Base-by-base conservation (phyloP, 2,329 filamentous ascomycete species). In the Periconia sp. region DNA sequence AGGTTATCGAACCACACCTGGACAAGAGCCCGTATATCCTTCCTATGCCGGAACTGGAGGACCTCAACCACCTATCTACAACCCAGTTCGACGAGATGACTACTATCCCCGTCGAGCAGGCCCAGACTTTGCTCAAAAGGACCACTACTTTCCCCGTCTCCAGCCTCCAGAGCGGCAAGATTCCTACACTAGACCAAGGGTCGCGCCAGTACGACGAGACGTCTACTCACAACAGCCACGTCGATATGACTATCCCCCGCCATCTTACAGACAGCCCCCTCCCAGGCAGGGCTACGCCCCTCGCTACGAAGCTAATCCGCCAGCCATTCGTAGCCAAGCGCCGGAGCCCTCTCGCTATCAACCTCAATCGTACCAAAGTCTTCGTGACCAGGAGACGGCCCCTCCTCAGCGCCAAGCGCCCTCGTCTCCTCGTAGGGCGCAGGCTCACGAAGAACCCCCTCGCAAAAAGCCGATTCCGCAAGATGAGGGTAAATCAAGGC, bases 101-200 rank as follows among this genome's bases (percentile, higher is more conserved):
- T 38, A 51, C 22, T 40, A 44, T 23, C 40, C 38, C 22, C 8
- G 50, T 23, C 37, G 44, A 36, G 15, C 23, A 26, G 29, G 40
- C 16, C 40, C 48, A 42, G 29, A 36, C 40, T 53, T 39, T 16
- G 50, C 48, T 41, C 50, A 45, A 36, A 55, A 54, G 24, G 48
- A 54, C 17, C 45, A 56, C 39, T 50, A 60, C 45, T 54, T 52
- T 40, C 50, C 50, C 21, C 39, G 48, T 43, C 44, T 56, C 40
- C 36, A 36, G 12, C 42, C 50, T 15, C 38, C 18, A 33, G 32
- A 46, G 23, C 34, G 44, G 45, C 32, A 23, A 39, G 33, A 49
- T 21, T 7, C 52, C 29, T 38, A 39, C 45, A 12, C 47, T 16
- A 32, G 44, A 40, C 13, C 36, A 28, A 23, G 38, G 22, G 15